Evolutionary conservation across 2,329 filamentous ascomycete genomes (phyloP).

Genomic region (Talaromyces sp.): DNA sequence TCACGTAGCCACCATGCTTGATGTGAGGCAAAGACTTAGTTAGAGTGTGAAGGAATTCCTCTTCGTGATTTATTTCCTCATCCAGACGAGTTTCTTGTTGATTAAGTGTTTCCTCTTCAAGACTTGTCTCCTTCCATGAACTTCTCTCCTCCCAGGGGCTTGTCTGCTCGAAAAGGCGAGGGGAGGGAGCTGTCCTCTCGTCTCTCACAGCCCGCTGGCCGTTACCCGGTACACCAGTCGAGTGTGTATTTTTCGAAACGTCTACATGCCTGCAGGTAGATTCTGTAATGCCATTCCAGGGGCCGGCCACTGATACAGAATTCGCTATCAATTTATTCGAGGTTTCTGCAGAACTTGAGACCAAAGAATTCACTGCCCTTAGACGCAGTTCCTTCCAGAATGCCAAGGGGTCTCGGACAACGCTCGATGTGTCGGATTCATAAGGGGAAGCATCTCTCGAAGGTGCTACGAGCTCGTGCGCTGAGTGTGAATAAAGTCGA

Average conservation of each 20-base stretch:
- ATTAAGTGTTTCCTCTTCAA: background rate
- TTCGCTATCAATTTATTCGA: background rate
- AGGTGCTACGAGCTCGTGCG: background rate
- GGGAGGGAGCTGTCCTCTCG: background rate
- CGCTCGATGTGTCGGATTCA: background rate
- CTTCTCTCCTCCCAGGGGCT: background rate
- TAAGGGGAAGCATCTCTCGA: background rate
- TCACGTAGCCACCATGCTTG: constrained; percentile 1
- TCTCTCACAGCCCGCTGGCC: background rate
- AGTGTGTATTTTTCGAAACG: background rate
- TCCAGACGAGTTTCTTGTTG: background rate
- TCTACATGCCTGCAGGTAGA: background rate
- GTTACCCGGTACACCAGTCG: background rate
- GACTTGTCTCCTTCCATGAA: background rate
- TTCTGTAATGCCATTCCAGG: background rate
- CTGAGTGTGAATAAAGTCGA: background rate
- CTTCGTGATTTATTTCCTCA: background rate
- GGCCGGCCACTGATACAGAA: background rate
- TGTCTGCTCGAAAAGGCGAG: background rate
- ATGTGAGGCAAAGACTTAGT: constrained; percentile 6
- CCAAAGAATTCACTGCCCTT: background rate
- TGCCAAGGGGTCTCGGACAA: background rate
- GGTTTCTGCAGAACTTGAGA: background rate
- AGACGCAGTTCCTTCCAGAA: constrained; percentile 6
- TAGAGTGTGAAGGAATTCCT: background rate